Conservation (phyloP, 805 yeast genomes). For the Starmerella gropengiesseri region DNA sequence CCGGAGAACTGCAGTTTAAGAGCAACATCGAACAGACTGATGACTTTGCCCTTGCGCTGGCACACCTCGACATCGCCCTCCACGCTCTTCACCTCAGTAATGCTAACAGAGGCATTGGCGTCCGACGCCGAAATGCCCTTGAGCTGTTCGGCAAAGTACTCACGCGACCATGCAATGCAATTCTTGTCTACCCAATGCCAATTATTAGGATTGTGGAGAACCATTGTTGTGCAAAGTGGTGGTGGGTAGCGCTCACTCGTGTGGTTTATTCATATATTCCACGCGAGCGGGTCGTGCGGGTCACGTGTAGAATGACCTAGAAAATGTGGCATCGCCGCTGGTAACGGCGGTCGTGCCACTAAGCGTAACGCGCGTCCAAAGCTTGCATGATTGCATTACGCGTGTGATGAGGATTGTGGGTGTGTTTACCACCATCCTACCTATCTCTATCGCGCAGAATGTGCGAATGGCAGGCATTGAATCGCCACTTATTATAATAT, state of each 20-base stretch:
- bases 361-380: too few species aligned
- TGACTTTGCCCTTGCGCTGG: conserved; percentile 94
- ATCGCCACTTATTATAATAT: too few species aligned
- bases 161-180: conserved; percentile 82
- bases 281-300: background rate
- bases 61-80: conserved; percentile 97
- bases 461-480: background rate
- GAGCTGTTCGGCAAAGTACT: conserved; percentile 57
- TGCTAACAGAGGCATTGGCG: conserved; percentile 27
- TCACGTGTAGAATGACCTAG: conserved; percentile 10
- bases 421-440: background rate
- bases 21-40: conserved; percentile 75
- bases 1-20: conserved; percentile 53
- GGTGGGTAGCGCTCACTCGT: conserved; percentile 9
- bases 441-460: background rate
- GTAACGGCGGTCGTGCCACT: background rate
- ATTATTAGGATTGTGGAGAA: conserved; percentile 90
- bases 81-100: conserved; percentile 43
- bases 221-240: conserved; percentile 46
- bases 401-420: background rate
- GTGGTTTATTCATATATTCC: conserved; percentile 10
- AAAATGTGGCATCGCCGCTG: background rate
- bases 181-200: conserved; percentile 99
- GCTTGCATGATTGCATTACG: too few species aligned
- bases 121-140: conserved; percentile 38